A percentile compares a stretch with the other conserved stretches of the same genome.
phyloP scores from a whole-genome alignment of 306 rosid genomes.

The Trifolium repens region DNA sequence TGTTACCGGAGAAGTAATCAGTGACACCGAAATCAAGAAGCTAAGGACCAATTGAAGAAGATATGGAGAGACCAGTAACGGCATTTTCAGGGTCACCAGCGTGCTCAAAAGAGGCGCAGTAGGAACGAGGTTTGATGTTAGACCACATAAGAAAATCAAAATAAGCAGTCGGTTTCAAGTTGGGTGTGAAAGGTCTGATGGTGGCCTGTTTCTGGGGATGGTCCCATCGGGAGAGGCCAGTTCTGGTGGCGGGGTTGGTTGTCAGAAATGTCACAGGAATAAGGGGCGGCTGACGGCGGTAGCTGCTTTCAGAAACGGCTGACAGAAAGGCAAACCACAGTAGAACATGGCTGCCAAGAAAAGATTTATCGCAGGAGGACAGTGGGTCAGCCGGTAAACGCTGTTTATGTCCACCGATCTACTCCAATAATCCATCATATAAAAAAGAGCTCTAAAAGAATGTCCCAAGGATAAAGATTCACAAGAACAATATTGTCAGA shows the following conservation, averaged over 20 bases:
- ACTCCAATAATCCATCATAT: conserved; percentile 12
- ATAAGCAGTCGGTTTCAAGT: neutral
- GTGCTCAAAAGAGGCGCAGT: no score
- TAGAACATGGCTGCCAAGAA: neutral
- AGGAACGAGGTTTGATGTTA: no score
- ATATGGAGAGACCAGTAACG: no score
- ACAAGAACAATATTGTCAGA: neutral
- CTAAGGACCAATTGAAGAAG: no score
- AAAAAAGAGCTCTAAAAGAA: conserved; percentile 12
- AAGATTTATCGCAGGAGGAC: neutral
- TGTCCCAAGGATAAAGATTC: conserved; percentile 22
- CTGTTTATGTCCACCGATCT: neutral
- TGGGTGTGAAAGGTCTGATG: neutral
- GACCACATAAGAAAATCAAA: no score
- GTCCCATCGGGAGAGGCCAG: neutral
- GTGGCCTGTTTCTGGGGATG: neutral
- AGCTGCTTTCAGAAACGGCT: neutral
- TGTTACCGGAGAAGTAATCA: no score
- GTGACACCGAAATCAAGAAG: no score
- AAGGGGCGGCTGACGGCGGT: neutral
- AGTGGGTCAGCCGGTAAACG: neutral
- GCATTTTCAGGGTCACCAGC: no score
- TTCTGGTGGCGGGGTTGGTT: neutral
- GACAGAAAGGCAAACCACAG: neutral
- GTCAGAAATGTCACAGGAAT: neutral